These are phyloP conservation scores for Yarrowia osloensis DNA, from an alignment of 805 yeast genomes.

Conservation along the genomic window DNA sequence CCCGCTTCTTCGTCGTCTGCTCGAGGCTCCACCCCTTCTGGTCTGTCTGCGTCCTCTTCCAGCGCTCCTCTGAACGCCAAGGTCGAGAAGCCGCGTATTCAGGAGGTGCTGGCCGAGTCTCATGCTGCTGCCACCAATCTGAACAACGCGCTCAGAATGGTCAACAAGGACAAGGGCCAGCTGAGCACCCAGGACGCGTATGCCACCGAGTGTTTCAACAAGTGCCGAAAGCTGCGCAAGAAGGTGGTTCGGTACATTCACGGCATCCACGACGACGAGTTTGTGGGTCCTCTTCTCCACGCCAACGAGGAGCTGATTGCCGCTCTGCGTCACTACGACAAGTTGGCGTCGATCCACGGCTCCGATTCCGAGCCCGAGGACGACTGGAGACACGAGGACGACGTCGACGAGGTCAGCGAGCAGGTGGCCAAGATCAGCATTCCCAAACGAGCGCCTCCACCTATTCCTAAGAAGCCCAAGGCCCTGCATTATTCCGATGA, in stretches of 20 bases:
- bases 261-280: constrained; percentile 79
- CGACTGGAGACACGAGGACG: constrained; percentile 29
- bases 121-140: constrained; percentile 72
- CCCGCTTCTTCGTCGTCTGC: not conserved
- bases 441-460: constrained; percentile 35
- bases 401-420: constrained; percentile 40
- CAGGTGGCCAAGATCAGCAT: constrained; percentile 18
- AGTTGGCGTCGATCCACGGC: constrained; percentile 50
- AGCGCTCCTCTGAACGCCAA: constrained; percentile 35
- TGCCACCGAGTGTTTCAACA: constrained; percentile 67
- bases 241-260: constrained; percentile 81
- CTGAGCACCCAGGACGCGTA: constrained; percentile 64
- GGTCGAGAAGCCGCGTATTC: constrained; percentile 73
- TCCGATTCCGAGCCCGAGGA: constrained; percentile 49
- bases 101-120: constrained; percentile 69
- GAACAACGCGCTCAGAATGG: constrained; percentile 55
- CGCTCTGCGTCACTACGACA: constrained; percentile 70
- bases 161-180: constrained; percentile 46
- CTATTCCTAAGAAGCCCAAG: constrained; percentile 30
- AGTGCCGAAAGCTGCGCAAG: constrained; percentile 73
- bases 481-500: constrained; percentile 37
- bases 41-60: not conserved
- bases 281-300: constrained; percentile 79
- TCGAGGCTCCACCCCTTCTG: constrained; percentile 3
- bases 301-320: constrained; percentile 89